These are phyloP conservation scores for Botrytis medusae DNA, from an alignment of 2,329 filamentous ascomycete genomes.

Conservation along the genomic window DNA sequence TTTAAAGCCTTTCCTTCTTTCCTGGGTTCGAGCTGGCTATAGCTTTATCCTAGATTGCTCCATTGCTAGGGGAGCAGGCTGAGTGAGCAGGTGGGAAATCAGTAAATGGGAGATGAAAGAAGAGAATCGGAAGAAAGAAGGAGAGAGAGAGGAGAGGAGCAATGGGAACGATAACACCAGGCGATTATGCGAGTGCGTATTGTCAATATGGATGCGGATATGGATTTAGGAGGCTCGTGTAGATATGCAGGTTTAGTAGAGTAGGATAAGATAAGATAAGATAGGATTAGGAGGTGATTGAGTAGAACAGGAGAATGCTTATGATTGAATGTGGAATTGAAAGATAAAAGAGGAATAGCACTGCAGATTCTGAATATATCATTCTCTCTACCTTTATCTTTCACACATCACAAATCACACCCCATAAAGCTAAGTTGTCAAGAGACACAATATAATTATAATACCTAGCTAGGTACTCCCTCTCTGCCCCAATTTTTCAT, in stretches of 20 bases:
- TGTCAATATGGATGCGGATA: not conserved
- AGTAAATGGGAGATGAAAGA: not conserved
- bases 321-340: not conserved
- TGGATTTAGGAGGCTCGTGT: not conserved
- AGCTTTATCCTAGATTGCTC: not conserved
- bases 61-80: not conserved
- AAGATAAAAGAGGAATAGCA: not conserved
- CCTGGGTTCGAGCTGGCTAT: not conserved
- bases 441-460: not conserved
- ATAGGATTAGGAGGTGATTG: not conserved
- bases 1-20: slow-evolving; percentile 22
- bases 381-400: not conserved
- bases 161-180: not conserved
- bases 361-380: not conserved
- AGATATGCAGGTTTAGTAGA: not conserved
- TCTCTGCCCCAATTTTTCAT: not conserved
- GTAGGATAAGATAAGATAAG: not conserved
- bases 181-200: not conserved
- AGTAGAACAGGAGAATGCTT: not conserved
- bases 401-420: not conserved
- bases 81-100: too few species aligned
- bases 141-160: not conserved
- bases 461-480: not conserved
- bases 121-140: not conserved
- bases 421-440: not conserved